A percentile compares a stretch with the other conserved stretches of the same genome.
These are phyloP conservation scores for Fusarium zealandicum DNA, from an alignment of 2,329 filamentous ascomycete species.

Conservation along the genomic window DNA sequence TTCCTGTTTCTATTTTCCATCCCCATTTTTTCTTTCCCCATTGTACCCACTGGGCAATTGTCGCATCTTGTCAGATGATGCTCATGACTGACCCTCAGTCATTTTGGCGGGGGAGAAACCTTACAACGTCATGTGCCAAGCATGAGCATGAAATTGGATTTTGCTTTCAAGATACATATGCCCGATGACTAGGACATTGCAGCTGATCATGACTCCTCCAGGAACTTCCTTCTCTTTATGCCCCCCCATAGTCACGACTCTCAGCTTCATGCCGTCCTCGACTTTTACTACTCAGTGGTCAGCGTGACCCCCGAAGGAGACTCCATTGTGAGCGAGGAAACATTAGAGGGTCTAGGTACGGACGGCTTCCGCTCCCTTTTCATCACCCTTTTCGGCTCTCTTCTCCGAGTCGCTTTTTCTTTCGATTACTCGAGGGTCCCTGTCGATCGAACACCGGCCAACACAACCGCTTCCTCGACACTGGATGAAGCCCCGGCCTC, in stretches of 20 bases:
- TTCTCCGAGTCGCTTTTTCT: conserved; percentile 71
- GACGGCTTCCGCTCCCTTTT: conserved; percentile 64
- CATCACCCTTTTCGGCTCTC: conserved; percentile 76
- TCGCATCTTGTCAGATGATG: conserved; percentile 33
- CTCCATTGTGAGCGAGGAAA: conserved; percentile 88
- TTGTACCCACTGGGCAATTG: conserved; percentile 13
- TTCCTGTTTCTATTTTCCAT: conserved; percentile 2
- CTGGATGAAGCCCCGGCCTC: conserved; percentile 26
- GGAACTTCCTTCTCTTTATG: conserved; percentile 94
- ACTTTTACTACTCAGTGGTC: conserved; percentile 89
- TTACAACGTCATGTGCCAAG: conserved; percentile 43
- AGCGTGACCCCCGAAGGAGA: conserved; percentile 94
- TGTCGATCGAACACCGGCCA: conserved; percentile 31
- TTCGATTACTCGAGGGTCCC: conserved; percentile 45
- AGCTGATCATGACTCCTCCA: conserved; percentile 49
- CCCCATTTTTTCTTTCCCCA: not conserved
- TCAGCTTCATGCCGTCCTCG: conserved; percentile 81
- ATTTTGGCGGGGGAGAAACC: conserved; percentile 37
- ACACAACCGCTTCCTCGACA: conserved; percentile 6
- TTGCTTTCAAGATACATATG: conserved; percentile 3
- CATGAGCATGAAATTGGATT: conserved; percentile 11
- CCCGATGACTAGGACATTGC: conserved; percentile 9
- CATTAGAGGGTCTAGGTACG: conserved; percentile 94
- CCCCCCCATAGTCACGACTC: conserved; percentile 67
- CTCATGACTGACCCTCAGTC: conserved; percentile 40